phyloP scores from a whole-genome alignment of 305 asterid genomes.

The Fraxinus sp. region DNA sequence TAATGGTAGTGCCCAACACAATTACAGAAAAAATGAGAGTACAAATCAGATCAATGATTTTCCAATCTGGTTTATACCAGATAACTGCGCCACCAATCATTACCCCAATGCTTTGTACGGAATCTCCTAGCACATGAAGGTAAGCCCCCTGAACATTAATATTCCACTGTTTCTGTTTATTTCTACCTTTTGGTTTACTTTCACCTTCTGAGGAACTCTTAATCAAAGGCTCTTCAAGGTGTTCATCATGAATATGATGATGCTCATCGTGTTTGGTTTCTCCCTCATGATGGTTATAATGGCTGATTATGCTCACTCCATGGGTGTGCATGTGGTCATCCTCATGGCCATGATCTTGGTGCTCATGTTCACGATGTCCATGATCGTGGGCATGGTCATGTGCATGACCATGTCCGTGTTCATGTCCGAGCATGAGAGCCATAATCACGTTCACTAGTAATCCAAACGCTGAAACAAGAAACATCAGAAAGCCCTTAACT shows the following conservation, averaged over 20 bases:
- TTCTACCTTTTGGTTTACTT: constrained; percentile 21
- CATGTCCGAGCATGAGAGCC: constrained; percentile 80
- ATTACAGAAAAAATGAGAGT: constrained; percentile 63
- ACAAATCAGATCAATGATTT: constrained; percentile 71
- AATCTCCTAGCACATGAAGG: constrained; percentile 84
- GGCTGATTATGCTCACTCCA: constrained; percentile 52
- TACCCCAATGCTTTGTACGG: constrained; percentile 80
- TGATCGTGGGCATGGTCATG: constrained; percentile 44
- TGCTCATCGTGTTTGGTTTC: constrained; percentile 31
- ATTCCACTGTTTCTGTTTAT: constrained; percentile 41
- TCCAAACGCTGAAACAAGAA: constrained; percentile 71
- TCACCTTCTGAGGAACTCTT: constrained; percentile 26
- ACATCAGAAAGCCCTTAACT: constrained; percentile 81
- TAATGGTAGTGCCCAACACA: constrained; percentile 65
- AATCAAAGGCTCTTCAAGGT: constrained; percentile 44
- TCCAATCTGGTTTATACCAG: constrained; percentile 89
- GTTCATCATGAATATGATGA: constrained; percentile 38
- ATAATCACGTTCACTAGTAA: constrained; percentile 66
- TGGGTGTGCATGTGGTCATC: constrained; percentile 49
- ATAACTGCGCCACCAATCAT: constrained; percentile 89
- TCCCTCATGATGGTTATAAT: constrained; percentile 44
- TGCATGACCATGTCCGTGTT: constrained; percentile 36
- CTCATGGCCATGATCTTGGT: constrained; percentile 52
- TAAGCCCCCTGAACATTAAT: constrained; percentile 86
- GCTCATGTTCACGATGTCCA: constrained; percentile 42